phyloP scores from a whole-genome alignment of 495 filamentous ascomycete genomes.

The Aspergillus ellipticus region DNA sequence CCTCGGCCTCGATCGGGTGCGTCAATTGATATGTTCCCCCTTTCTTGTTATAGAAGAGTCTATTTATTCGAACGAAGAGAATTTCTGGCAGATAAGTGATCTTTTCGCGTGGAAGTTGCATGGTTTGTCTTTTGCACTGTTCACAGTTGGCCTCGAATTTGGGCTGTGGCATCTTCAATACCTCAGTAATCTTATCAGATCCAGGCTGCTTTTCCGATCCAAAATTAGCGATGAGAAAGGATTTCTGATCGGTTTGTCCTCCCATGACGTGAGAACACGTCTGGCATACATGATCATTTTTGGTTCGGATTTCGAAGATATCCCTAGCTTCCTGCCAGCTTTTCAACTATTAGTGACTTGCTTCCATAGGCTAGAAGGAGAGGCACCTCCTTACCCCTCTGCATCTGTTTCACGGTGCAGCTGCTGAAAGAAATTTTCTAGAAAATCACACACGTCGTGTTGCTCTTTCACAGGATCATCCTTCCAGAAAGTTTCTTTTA shows the following conservation, averaged over 20 bases:
- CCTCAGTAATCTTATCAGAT: not conserved
- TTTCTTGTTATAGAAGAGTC: not conserved
- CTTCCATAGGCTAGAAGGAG: not conserved
- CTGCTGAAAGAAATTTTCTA: conserved; percentile 12
- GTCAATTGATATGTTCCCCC: not conserved
- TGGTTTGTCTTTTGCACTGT: not conserved
- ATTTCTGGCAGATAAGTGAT: conserved; percentile 9
- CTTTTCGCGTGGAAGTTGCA: not conserved
- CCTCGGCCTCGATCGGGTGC: not conserved
- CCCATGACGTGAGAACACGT: not conserved
- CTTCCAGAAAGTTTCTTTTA: conserved; percentile 6
- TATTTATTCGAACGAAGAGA: conserved; percentile 16
- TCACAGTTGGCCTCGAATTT: conserved; percentile 1
- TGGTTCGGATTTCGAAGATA: conserved; percentile 5
- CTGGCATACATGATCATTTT: conserved; percentile 2
- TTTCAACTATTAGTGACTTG: not conserved
- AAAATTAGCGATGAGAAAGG: not conserved
- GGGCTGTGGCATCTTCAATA: not conserved
- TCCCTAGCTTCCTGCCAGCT: not conserved
- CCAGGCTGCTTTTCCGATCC: not conserved
- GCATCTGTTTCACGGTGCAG: not conserved
- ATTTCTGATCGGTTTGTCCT: not conserved
- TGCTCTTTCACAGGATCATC: not conserved
- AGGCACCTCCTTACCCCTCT: conserved; percentile 9
- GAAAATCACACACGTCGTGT: conserved; percentile 28